Evolutionary conservation across 495 filamentous ascomycete genomes (phyloP).

Genomic region (Aspergillus ostianus): DNA sequence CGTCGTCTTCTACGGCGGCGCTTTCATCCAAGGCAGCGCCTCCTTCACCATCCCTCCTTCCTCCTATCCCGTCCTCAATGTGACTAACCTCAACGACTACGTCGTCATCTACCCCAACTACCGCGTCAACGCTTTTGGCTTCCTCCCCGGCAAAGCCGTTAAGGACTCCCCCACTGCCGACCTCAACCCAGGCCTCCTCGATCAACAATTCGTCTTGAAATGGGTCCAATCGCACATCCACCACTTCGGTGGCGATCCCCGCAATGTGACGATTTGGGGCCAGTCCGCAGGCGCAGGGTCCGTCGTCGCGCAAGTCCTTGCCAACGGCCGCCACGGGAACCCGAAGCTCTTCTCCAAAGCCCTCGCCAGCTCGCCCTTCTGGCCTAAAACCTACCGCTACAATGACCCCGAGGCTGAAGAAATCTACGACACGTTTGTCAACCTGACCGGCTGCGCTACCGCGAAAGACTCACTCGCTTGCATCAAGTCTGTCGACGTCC

Average conservation of each 20-base stretch:
- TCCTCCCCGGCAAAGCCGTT: slow-evolving; percentile 53
- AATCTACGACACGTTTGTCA: slow-evolving; percentile 44
- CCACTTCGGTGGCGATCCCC: slow-evolving; percentile 50
- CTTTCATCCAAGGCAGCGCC: slow-evolving; percentile 57
- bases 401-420: slow-evolving; percentile 48
- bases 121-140: slow-evolving; percentile 58
- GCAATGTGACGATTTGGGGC: slow-evolving; percentile 52
- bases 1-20: slow-evolving; percentile 61
- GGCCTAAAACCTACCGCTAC: slow-evolving; percentile 57
- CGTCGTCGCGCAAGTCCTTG: slow-evolving; percentile 55
- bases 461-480: slow-evolving; percentile 41
- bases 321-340: slow-evolving; percentile 35
- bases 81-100: slow-evolving; percentile 44
- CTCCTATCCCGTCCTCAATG: slow-evolving; percentile 56
- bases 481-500: slow-evolving; percentile 49
- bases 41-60: slow-evolving; percentile 53
- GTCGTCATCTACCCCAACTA: slow-evolving; percentile 55
- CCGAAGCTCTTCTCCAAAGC: slow-evolving; percentile 50
- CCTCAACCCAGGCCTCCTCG: slow-evolving; percentile 48
- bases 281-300: slow-evolving; percentile 56
- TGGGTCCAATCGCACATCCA: slow-evolving; percentile 55
- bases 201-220: slow-evolving; percentile 50
- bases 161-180: slow-evolving; percentile 45
- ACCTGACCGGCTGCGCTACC: slow-evolving; percentile 45
- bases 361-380: slow-evolving; percentile 60